phyloP scores from a whole-genome alignment of 345 rosid genomes.

The Gossypioides kirkii region DNA sequence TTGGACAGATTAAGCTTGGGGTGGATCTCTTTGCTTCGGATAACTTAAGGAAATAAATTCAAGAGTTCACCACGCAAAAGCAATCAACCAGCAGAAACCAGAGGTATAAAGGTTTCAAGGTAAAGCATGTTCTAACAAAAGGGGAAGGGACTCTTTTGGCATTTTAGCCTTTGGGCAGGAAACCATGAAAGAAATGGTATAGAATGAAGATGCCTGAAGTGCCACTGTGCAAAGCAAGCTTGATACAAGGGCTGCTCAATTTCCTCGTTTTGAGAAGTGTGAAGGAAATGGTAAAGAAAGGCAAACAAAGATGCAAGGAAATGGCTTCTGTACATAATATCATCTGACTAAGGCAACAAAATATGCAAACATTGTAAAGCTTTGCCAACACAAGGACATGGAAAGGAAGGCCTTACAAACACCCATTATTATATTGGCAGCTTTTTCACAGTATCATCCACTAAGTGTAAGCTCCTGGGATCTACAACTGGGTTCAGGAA shows the following conservation, averaged over 20 bases:
- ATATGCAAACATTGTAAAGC: neutral
- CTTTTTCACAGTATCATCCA: neutral
- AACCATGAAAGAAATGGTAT: too few species aligned
- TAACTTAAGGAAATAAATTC: neutral
- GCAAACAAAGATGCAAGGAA: too few species aligned
- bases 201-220: neutral
- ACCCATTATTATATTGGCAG: neutral
- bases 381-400: neutral
- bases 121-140: slow-evolving; percentile 35
- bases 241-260: neutral
- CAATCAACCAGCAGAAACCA: slow-evolving; percentile 30
- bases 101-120: slow-evolving; percentile 47
- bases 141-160: too few species aligned
- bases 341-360: neutral
- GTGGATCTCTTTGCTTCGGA: neutral
- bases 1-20: neutral
- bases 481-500: neutral
- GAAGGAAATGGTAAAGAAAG: too few species aligned
- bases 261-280: neutral
- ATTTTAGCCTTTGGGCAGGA: too few species aligned
- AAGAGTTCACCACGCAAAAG: slow-evolving; percentile 29
- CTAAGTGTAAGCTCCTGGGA: neutral
- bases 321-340: neutral
- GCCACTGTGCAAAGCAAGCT: neutral
- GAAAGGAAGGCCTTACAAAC: neutral